Conservation (phyloP, 441 rosid species). For the Erodium moschatum region DNA sequence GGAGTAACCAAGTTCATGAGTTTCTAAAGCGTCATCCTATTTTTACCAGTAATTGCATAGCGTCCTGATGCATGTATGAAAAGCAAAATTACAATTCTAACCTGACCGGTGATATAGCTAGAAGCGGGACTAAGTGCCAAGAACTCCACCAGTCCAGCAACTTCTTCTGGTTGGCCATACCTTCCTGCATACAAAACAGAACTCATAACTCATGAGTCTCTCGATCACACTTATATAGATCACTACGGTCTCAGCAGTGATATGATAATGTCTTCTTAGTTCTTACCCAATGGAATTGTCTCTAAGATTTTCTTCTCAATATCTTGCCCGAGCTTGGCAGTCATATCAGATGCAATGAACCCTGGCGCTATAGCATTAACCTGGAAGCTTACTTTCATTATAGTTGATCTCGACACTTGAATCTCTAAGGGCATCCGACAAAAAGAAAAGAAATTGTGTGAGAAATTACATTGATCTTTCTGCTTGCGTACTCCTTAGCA, state of each 20-base stretch:
- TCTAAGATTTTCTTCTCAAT: slow-evolving; percentile 72
- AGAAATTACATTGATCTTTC: slow-evolving; percentile 63
- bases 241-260: not conserved
- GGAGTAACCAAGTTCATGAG: too few relatives aligned
- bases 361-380: slow-evolving; percentile 90
- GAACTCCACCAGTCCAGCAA: slow-evolving; percentile 89
- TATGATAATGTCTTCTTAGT: slow-evolving; percentile 21
- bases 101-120: slow-evolving; percentile 85
- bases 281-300: slow-evolving; percentile 70
- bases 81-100: not conserved
- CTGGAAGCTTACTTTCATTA: slow-evolving; percentile 25
- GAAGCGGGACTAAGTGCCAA: slow-evolving; percentile 82
- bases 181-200: slow-evolving; percentile 45
- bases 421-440: not conserved
- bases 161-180: slow-evolving; percentile 89
- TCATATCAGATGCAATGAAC: slow-evolving; percentile 89
- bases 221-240: not conserved
- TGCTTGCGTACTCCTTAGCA: slow-evolving; percentile 75
- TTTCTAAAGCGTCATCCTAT: too few relatives aligned
- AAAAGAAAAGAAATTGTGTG: not conserved
- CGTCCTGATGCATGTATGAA: too few relatives aligned
- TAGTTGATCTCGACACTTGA: not conserved
- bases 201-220: not conserved
- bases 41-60: too few relatives aligned
- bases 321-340: slow-evolving; percentile 79